A percentile compares a stretch with the other conserved stretches of the same genome.
Evolutionary conservation across 2,329 filamentous ascomycete species (phyloP).

Genomic region (Paracorniculantispora psalliotae): DNA sequence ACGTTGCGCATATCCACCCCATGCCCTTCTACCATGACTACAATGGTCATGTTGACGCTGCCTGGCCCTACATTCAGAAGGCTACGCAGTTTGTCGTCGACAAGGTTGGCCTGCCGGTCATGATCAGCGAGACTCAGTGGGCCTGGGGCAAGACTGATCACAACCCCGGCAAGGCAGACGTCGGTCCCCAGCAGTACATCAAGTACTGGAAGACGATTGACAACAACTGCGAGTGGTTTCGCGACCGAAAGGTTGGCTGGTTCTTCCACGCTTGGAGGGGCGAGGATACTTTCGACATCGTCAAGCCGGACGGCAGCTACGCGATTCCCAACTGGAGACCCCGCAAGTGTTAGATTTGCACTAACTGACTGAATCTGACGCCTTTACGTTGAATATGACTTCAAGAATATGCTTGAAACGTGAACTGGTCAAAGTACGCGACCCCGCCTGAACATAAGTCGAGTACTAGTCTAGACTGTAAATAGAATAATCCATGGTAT

Average conservation of each 20-base stretch:
- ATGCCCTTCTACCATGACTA: slow-evolving; percentile 20
- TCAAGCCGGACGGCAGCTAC: slow-evolving; percentile 17
- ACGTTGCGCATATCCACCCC: slow-evolving; percentile 19
- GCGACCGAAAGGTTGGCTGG: slow-evolving; percentile 16
- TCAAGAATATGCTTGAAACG: neutral
- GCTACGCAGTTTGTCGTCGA: slow-evolving; percentile 16
- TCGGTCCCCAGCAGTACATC: slow-evolving; percentile 16
- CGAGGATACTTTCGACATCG: slow-evolving; percentile 19
- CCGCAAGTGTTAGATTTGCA: slow-evolving; percentile 14
- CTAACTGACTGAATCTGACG: neutral
- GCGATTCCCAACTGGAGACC: slow-evolving; percentile 19
- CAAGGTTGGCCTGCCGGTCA: slow-evolving; percentile 17
- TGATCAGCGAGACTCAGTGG: slow-evolving; percentile 19
- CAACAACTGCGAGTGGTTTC: slow-evolving; percentile 19
- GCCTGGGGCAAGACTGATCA: slow-evolving; percentile 18
- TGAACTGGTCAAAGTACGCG: neutral
- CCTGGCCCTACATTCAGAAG: slow-evolving; percentile 18
- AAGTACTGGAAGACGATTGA: slow-evolving; percentile 19
- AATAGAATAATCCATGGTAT: neutral
- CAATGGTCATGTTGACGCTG: slow-evolving; percentile 11
- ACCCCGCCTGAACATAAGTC: slow-evolving; percentile 25
- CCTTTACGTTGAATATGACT: neutral
- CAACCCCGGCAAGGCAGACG: slow-evolving; percentile 16
- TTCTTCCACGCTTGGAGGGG: slow-evolving; percentile 19
- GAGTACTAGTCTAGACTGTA: slow-evolving; percentile 28